A percentile compares a stretch with the other conserved stretches of the same genome.
Conservation (phyloP, 139 green algal species). For the Haematococcus sp. region DNA sequence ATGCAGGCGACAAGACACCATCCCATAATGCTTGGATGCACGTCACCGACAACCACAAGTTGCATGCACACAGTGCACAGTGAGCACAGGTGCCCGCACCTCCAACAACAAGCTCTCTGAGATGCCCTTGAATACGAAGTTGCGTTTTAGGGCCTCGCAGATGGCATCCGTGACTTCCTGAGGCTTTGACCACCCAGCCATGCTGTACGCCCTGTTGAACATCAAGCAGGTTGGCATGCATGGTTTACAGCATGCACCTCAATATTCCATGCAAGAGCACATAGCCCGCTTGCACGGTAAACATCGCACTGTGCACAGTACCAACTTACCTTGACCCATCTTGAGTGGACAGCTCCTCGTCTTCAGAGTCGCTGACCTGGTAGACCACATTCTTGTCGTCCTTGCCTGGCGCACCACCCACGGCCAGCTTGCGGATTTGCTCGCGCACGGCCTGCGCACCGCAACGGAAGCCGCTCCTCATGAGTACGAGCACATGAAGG, state of each 20-base stretch:
- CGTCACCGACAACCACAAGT: no score
- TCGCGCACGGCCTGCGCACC: constrained; percentile 50
- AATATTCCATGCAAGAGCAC: not conserved
- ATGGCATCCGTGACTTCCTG: constrained; percentile 54
- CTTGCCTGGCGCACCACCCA: constrained; percentile 37
- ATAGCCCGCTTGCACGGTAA: no score
- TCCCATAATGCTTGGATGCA: not conserved
- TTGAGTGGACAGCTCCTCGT: constrained; percentile 46
- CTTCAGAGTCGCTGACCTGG: constrained; percentile 59
- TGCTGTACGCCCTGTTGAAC: not conserved
- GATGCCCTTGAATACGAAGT: constrained; percentile 69
- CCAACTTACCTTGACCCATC: not conserved
- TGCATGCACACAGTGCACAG: no score
- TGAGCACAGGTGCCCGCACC: no score
- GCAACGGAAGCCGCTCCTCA: no score
- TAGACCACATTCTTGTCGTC: constrained; percentile 39
- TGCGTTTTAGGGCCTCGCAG: constrained; percentile 47
- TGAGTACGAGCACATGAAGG: not conserved
- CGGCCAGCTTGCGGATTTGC: constrained; percentile 59
- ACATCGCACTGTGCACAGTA: not conserved
- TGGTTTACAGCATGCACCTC: not conserved
- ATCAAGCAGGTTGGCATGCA: not conserved
- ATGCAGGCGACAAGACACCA: no score
- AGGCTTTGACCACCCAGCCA: constrained; percentile 28
- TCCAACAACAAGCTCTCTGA: constrained; percentile 44